Percentiles rank a stretch among this genome's conserved stretches.
Conservation (phyloP, 768 basidiomycete species). For the Collybia sordida region DNA sequence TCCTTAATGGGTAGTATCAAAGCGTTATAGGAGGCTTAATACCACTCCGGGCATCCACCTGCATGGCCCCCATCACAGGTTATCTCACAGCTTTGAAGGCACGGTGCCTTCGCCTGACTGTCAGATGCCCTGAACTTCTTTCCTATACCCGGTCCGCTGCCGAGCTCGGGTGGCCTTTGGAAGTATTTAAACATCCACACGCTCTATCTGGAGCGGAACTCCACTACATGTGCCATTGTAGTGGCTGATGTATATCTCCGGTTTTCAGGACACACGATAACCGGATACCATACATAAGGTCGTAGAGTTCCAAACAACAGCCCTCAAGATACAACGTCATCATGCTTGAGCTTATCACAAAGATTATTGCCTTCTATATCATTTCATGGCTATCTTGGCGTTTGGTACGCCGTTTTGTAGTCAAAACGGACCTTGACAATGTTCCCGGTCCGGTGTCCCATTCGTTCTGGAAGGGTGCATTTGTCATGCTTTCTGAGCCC, state of each 20-base stretch:
- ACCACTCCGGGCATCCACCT: neutral
- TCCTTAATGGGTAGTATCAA: no score
- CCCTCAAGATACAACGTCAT: neutral
- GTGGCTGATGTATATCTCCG: no score
- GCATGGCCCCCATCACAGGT: neutral
- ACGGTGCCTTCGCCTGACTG: neutral
- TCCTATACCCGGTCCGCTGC: no score
- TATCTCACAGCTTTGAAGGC: no score
- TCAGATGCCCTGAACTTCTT: neutral
- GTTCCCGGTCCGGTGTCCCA: slow-evolving; percentile 30
- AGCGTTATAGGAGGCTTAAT: neutral
- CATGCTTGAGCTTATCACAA: slow-evolving; percentile 5
- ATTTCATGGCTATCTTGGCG: slow-evolving; percentile 16
- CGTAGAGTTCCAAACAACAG: neutral
- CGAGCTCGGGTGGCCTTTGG: no score
- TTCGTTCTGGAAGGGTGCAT: slow-evolving; percentile 29
- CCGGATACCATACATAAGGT: no score
- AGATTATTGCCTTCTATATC: slow-evolving; percentile 4
- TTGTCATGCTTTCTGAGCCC: no score
- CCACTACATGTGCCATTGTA: no score
- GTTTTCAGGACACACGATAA: no score
- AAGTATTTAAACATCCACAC: no score
- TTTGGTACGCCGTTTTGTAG: slow-evolving; percentile 11
- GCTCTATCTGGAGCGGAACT: no score
- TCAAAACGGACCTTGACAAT: slow-evolving; percentile 27